These are phyloP conservation scores for Mycena pura DNA, from an alignment of 768 basidiomycete genomes.

Conservation along the genomic window DNA sequence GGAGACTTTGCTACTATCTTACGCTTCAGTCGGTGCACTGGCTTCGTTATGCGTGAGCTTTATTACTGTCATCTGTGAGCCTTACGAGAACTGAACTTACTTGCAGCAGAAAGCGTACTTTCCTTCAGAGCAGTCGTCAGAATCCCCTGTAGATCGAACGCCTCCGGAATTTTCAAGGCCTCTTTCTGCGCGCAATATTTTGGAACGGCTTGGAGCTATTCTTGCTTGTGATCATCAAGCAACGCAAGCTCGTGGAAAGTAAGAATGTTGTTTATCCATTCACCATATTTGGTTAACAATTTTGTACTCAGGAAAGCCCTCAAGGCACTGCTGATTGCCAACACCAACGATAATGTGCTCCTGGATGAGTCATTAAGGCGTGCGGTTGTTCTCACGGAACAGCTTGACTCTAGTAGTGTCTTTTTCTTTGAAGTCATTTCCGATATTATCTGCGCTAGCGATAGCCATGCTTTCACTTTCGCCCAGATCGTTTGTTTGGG, in stretches of 20 bases:
- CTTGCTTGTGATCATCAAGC: slow-evolving; percentile 62
- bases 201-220: slow-evolving; percentile 76
- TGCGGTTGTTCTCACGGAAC: slow-evolving; percentile 66
- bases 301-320: slow-evolving; percentile 70
- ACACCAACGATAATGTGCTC: slow-evolving; percentile 59
- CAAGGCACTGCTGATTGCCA: slow-evolving; percentile 67
- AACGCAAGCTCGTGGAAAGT: slow-evolving; percentile 70
- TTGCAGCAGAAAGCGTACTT: slow-evolving; percentile 81
- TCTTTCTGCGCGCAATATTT: slow-evolving; percentile 55
- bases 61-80: neutral
- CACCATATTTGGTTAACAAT: slow-evolving; percentile 17
- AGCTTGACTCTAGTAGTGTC: slow-evolving; percentile 60
- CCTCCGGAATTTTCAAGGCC: slow-evolving; percentile 58
- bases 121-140: slow-evolving; percentile 61
- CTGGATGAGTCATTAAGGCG: slow-evolving; percentile 71
- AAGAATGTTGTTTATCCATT: slow-evolving; percentile 39
- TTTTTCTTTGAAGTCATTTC: slow-evolving; percentile 83
- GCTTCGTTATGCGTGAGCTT: slow-evolving; percentile 85
- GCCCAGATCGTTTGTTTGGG: slow-evolving; percentile 79
- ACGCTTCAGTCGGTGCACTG: slow-evolving; percentile 86
- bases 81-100: slow-evolving; percentile 3
- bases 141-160: slow-evolving; percentile 68
- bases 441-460: slow-evolving; percentile 65
- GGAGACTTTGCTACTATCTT: slow-evolving; percentile 75
- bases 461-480: slow-evolving; percentile 69